Conservation (phyloP, 306 rosid species). For the Quercus bicolor region DNA sequence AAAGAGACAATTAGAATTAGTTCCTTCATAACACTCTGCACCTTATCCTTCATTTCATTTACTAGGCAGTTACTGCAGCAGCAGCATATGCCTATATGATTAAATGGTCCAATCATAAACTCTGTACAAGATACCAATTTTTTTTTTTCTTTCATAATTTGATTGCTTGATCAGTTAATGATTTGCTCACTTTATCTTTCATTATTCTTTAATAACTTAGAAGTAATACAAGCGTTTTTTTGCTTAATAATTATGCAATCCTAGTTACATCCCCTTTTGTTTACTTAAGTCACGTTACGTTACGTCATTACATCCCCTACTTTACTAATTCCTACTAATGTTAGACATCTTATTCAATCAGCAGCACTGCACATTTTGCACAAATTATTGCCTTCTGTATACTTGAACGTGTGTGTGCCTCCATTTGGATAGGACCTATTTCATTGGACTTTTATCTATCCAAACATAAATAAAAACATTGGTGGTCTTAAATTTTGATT, state of each 20-base stretch:
- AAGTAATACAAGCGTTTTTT: not conserved
- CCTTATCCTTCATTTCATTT: constrained; percentile 4
- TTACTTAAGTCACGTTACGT: too few relatives aligned
- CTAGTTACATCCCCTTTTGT: not conserved
- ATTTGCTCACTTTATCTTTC: not conserved
- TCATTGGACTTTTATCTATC: not conserved
- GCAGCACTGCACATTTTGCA: not conserved
- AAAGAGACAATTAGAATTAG: not conserved
- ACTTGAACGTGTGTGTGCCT: not conserved
- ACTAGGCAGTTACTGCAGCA: too few relatives aligned
- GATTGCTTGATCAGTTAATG: not conserved
- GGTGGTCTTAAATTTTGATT: constrained; percentile 9
- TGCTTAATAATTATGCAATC: not conserved
- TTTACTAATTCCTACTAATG: not conserved
- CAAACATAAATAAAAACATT: not conserved
- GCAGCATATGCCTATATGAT: not conserved
- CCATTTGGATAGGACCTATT: not conserved
- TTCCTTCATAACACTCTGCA: constrained; percentile 14
- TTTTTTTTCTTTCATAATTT: not conserved
- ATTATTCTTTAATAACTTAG: not conserved
- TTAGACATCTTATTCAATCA: not conserved
- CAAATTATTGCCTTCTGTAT: not conserved
- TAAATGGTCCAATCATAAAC: not conserved
- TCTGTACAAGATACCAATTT: not conserved
- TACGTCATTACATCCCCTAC: not conserved